A percentile compares a stretch with the other conserved stretches of the same genome.
Conservation (phyloP, 176 grass and related monocot genomes). For the Oryza australiensis region DNA sequence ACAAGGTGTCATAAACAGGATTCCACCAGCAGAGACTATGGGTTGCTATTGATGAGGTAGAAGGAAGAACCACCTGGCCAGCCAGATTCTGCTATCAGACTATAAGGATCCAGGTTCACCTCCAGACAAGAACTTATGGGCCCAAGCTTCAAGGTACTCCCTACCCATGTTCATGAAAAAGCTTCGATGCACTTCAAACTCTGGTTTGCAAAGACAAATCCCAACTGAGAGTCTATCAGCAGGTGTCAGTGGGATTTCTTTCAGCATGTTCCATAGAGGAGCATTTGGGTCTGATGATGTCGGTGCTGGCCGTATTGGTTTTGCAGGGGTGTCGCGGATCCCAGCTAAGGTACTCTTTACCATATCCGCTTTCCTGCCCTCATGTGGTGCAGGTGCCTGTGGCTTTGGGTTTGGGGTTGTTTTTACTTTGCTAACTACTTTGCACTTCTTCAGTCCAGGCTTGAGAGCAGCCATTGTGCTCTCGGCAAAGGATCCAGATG, state of each 20-base stretch:
- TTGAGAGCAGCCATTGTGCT: slow-evolving; percentile 54
- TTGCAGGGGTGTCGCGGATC: slow-evolving; percentile 11
- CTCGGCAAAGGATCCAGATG: slow-evolving; percentile 47
- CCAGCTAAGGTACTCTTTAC: slow-evolving; percentile 28
- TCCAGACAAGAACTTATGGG: slow-evolving; percentile 45
- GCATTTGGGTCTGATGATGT: slow-evolving; percentile 49
- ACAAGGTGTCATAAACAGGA: not conserved
- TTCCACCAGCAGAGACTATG: slow-evolving; percentile 1
- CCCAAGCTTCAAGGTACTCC: slow-evolving; percentile 58
- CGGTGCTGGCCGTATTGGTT: slow-evolving; percentile 20
- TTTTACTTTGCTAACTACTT: slow-evolving; percentile 44
- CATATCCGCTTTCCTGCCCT: slow-evolving; percentile 18
- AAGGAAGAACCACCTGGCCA: not conserved
- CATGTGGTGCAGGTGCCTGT: not conserved
- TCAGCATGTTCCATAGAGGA: slow-evolving; percentile 52
- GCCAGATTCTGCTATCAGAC: not conserved
- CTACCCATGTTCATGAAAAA: slow-evolving; percentile 61
- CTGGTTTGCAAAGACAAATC: slow-evolving; percentile 45
- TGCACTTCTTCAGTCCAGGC: slow-evolving; percentile 40
- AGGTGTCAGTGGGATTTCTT: slow-evolving; percentile 48
- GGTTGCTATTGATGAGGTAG: not conserved
- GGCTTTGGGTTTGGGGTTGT: slow-evolving; percentile 20
- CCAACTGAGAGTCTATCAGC: slow-evolving; percentile 51
- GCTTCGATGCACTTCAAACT: slow-evolving; percentile 47
- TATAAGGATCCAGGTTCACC: slow-evolving; percentile 40